A percentile compares a stretch with the other conserved stretches of the same genome.
Conservation (phyloP, 305 asterid species). For the Fraxinus floribunda region DNA sequence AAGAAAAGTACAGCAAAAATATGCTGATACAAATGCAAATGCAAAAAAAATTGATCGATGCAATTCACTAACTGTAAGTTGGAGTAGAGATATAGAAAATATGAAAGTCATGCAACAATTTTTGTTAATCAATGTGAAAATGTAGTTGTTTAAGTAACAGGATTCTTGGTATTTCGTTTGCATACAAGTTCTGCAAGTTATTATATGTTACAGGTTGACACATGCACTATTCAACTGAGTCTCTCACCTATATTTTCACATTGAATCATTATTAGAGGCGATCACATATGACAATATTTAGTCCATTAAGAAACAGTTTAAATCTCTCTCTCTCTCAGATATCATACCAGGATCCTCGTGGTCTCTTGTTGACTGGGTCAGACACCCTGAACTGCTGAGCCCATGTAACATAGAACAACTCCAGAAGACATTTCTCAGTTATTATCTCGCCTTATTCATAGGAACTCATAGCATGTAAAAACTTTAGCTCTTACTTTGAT, state of each 20-base stretch:
- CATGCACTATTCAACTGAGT: background rate
- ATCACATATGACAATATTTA: background rate
- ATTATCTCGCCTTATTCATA: background rate
- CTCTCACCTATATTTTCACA: background rate
- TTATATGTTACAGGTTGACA: background rate
- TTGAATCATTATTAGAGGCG: background rate
- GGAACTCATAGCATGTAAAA: constrained; percentile 1
- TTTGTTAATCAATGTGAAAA: background rate
- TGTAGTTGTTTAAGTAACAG: background rate
- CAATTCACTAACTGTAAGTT: background rate
- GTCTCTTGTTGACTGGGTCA: background rate
- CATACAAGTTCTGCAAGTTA: background rate
- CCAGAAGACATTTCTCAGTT: background rate
- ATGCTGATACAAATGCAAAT: background rate
- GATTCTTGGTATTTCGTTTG: background rate
- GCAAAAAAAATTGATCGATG: background rate
- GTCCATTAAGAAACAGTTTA: background rate
- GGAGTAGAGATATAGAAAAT: background rate
- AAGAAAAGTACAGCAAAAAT: background rate
- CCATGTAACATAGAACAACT: background rate
- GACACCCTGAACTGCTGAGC: background rate
- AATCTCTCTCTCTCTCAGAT: background rate
- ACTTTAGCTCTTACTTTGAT: background rate
- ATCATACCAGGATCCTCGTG: background rate
- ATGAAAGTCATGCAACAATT: background rate